phyloP scores from a whole-genome alignment of 805 yeast genomes.

The Geotrichum ghanense region DNA sequence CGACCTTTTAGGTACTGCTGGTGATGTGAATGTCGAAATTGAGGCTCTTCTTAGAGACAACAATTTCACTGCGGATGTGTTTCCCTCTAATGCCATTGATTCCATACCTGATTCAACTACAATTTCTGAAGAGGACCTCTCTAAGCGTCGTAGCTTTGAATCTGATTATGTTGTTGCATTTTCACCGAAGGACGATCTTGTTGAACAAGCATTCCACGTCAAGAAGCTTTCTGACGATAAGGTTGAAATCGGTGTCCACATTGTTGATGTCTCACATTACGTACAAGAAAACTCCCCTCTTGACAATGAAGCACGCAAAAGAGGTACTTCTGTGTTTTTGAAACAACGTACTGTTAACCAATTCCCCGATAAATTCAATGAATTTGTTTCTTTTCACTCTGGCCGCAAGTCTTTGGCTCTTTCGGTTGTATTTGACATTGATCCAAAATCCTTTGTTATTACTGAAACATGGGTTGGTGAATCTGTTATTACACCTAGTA shows the following conservation, averaged over 20 bases:
- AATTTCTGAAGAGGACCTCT: slow-evolving; percentile 17
- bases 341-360: slow-evolving; percentile 64
- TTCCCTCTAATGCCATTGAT: slow-evolving; percentile 18
- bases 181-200: slow-evolving; percentile 42
- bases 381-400: slow-evolving; percentile 45
- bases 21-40: slow-evolving; percentile 66
- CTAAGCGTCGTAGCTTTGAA: slow-evolving; percentile 40
- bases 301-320: slow-evolving; percentile 82
- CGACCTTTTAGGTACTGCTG: slow-evolving; percentile 73
- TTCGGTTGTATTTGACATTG: slow-evolving; percentile 72
- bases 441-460: slow-evolving; percentile 57
- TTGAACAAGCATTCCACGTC: slow-evolving; percentile 79
- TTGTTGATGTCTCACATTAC: slow-evolving; percentile 65
- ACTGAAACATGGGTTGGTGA: slow-evolving; percentile 71
- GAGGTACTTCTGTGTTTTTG: slow-evolving; percentile 80
- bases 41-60: slow-evolving; percentile 76
- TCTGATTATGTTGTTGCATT: slow-evolving; percentile 53
- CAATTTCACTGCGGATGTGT: slow-evolving; percentile 31
- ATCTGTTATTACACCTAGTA: slow-evolving; percentile 54
- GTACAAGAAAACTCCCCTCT: slow-evolving; percentile 62
- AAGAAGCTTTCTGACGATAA: slow-evolving; percentile 45
- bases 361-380: slow-evolving; percentile 53
- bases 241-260: slow-evolving; percentile 78
- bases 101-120: slow-evolving; percentile 10
- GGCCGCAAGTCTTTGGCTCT: slow-evolving; percentile 53